Evolutionary conservation across 306 rosid genomes (phyloP), one percentile per base, ranked within the genome.

Genomic region (Quercus berberidifolia): DNA sequence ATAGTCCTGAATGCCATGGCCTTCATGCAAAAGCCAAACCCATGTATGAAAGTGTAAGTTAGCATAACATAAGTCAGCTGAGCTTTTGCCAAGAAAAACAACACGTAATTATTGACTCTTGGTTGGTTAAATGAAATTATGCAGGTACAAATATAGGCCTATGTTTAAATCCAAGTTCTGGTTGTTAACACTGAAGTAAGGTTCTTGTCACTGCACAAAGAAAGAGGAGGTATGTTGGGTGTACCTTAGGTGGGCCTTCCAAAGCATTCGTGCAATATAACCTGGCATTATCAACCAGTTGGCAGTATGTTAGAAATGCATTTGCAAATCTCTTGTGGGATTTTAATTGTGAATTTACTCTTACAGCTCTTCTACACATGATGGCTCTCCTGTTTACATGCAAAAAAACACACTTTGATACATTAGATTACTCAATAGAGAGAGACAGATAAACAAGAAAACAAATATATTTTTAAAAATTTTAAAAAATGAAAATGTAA

Each of bases 321-420:
- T 88, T 90, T 79, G 97, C 96, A 91, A 96, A 93, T 82, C 96
- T 90, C 87, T 82, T 91, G 84, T 91, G 98, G 58, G 99, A 96
- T 91, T 80, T 91, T 81, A 96, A 71, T 68, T 96, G 97, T 67
- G 97, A 85, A 41, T 89, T 85, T 76, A 91, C 98, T 87, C 97
- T 83, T 31, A 95, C 97, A 54, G 92, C 97, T 87, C 98, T 92
- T 93, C 98, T 88, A 75, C 91, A 88, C 87, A 91, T 87, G 81
- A 90, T 88, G 77, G 99, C 96, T 86, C 96, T 88, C 94, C 98
- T 96, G 90, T 87, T 82, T 41, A 23, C 62, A 85, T 76, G 74
- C 62, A 74, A 75, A 62, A 62, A 55, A 65, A 58, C 6, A 38
- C 19, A 25, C 25, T 70, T 75, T 19, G 21, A 52, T 58, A 21